Evolutionary conservation across 805 yeast genomes (phyloP).

Genomic region (Lipomyces sp.): DNA sequence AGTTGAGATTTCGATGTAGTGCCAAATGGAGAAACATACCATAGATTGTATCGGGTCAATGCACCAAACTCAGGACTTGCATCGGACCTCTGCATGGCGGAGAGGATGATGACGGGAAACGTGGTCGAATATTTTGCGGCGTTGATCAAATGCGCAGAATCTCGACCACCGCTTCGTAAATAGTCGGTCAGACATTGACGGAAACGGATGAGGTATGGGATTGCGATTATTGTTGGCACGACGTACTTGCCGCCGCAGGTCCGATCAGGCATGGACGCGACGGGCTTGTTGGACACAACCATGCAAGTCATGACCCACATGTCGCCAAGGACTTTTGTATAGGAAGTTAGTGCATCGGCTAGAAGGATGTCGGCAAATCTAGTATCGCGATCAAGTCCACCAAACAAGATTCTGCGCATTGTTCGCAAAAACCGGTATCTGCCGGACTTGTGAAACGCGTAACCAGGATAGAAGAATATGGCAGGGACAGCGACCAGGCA

Average conservation of each 20-base stretch:
- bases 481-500: constrained; percentile 48
- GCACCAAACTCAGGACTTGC: constrained; percentile 17
- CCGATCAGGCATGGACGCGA: constrained; percentile 45
- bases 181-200: constrained; percentile 82
- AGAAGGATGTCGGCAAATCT: constrained; percentile 80
- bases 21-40: constrained; percentile 10
- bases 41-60: constrained; percentile 16
- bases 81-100: constrained; percentile 40
- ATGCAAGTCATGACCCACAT: constrained; percentile 60
- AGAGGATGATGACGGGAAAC: constrained; percentile 55
- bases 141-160: constrained; percentile 66
- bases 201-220: constrained; percentile 78
- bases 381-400: constrained; percentile 60
- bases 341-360: constrained; percentile 85
- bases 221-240: constrained; percentile 47
- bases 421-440: constrained; percentile 52
- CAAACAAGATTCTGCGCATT: constrained; percentile 56
- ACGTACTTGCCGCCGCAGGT: constrained; percentile 46
- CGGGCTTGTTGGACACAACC: constrained; percentile 48
- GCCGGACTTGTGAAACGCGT: constrained; percentile 48
- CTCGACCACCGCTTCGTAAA: constrained; percentile 50
- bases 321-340: constrained; percentile 76
- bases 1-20: neutral
- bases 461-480: constrained; percentile 48
- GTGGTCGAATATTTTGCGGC: constrained; percentile 74